Evolutionary conservation across 2,329 filamentous ascomycete genomes (phyloP), one percentile per base, ranked within the genome.

Genomic region (Tolypocladium pustulatum): DNA sequence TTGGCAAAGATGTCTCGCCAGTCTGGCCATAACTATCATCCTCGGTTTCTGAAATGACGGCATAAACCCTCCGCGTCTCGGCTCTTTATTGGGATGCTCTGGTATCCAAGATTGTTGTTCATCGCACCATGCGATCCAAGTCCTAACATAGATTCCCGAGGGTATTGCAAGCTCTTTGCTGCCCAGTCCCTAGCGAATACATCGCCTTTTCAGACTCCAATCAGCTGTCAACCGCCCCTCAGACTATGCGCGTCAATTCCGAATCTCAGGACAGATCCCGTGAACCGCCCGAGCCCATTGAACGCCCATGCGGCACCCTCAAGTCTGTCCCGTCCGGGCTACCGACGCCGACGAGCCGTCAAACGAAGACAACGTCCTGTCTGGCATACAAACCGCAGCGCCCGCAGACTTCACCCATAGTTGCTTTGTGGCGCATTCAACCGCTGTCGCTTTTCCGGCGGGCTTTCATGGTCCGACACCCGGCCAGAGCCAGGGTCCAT

Each of bases 371-470:
- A 8, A 27, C 49, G 30, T 27, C 9, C 30, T 20, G 20, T 34
- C 17, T n/a, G n/a, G 10, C 20, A 34, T 32, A 15, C 25, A 20
- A 9, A 20, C 10, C 27, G 13, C 20, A 43, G 2, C 4, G 10
- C 25, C 17, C 22, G 3, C 27, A 20, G 17, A 5, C 40, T 22
- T 58, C 71, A 73, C 59, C 71, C 70, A 66, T 76, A 78, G 61
- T 68, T 73, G 22, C 72, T 69, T 53, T 75, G 73, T 0, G 75
- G 71, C 3, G 71, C 74, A 59, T 78, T 81, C 56, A 81, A 59
- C 52, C 81, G 73, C 64, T 82, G 81, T 55, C 81, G 73, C 68
- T 83, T 83, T 65, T 82, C 81, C 61, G 74, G 73, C 1, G 73
- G 73, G 62, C 77, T 77, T 65, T 77, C 76, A 36, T 70, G 68